Conservation (phyloP, 805 yeast species). For the Babjeviella inositovora region DNA sequence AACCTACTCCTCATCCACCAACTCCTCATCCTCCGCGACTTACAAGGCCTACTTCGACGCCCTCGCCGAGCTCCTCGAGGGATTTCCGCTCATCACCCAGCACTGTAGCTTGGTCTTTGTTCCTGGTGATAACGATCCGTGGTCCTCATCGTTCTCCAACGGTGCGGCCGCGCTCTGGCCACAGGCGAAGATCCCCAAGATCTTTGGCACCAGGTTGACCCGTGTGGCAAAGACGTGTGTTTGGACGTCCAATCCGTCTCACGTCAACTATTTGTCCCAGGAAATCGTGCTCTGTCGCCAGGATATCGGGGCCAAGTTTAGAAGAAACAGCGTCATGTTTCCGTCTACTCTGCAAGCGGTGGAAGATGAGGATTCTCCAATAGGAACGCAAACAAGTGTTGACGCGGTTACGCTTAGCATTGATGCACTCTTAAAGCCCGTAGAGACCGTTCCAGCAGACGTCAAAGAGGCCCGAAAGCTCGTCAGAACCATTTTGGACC, state of each 20-base stretch:
- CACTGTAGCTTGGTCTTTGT: slow-evolving; percentile 49
- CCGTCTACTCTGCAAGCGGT: slow-evolving; percentile 17
- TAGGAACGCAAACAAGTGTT: slow-evolving; percentile 3
- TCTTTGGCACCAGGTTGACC: slow-evolving; percentile 54
- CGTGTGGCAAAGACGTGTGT: slow-evolving; percentile 35
- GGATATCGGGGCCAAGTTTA: slow-evolving; percentile 53
- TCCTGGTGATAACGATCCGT: slow-evolving; percentile 90
- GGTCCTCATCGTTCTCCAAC: slow-evolving; percentile 60
- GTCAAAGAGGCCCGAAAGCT: slow-evolving; percentile 49
- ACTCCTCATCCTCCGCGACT: slow-evolving; percentile 31
- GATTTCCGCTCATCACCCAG: slow-evolving; percentile 34
- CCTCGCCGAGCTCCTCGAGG: slow-evolving; percentile 47
- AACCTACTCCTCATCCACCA: slow-evolving; percentile 28
- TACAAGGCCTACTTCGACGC: slow-evolving; percentile 62
- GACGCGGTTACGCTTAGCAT: slow-evolving; percentile 8
- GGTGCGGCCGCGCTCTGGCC: slow-evolving; percentile 60
- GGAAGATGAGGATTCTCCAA: slow-evolving; percentile 6
- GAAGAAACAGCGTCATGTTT: slow-evolving; percentile 51
- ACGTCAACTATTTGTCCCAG: slow-evolving; percentile 68
- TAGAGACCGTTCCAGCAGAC: slow-evolving; percentile 17
- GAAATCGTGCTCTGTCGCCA: slow-evolving; percentile 68
- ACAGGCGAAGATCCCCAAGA: slow-evolving; percentile 48
- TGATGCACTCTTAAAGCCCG: slow-evolving; percentile 2
- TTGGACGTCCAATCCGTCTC: slow-evolving; percentile 66
- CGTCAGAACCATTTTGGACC: slow-evolving; percentile 72